These are phyloP conservation scores for Petrea volubilis DNA, from an alignment of 257 asterid species.

Conservation along the genomic window DNA sequence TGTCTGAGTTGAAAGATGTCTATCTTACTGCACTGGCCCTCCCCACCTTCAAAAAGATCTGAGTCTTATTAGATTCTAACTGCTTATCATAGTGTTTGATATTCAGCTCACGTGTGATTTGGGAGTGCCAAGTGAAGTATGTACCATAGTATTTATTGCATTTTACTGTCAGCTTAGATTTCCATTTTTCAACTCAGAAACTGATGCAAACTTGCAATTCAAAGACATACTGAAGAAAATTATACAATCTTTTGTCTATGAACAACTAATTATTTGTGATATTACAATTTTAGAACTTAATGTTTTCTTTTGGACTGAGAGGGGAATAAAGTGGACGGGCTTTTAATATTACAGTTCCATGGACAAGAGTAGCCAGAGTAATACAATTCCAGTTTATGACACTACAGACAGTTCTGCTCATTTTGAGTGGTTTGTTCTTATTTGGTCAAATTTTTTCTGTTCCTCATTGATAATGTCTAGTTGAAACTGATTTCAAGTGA, in stretches of 20 bases:
- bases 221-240: slow-evolving; percentile 10
- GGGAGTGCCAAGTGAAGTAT: slow-evolving; percentile 7
- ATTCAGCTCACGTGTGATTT: neutral
- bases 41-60: neutral
- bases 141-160: neutral
- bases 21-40: neutral
- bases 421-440: neutral
- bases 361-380: neutral
- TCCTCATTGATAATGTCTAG: neutral
- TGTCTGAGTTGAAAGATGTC: neutral
- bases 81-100: neutral
- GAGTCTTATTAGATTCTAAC: neutral
- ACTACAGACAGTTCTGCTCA: slow-evolving; percentile 9
- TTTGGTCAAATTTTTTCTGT: neutral
- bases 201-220: neutral
- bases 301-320: neutral
- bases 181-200: slow-evolving; percentile 12
- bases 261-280: neutral
- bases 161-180: neutral
- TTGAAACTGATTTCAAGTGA: neutral
- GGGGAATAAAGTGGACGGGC: neutral
- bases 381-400: neutral
- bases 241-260: neutral
- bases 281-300: neutral
- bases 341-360: neutral